Conservation (phyloP, 2,329 filamentous ascomycete species). For the Neocucurbitaria cava region DNA sequence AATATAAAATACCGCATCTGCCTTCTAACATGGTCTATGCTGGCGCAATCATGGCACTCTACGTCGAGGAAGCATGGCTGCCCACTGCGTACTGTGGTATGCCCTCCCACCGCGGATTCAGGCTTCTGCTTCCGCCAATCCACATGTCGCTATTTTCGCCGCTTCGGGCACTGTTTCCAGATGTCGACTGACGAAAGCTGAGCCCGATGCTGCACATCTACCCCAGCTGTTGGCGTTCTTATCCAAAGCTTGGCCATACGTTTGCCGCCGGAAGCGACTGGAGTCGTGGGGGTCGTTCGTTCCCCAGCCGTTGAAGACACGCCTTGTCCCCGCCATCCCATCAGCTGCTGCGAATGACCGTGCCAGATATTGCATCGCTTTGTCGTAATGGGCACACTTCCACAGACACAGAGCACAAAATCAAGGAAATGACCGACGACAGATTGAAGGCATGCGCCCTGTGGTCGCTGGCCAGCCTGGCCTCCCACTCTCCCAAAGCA, state of each 20-base stretch:
- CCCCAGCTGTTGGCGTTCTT: slow-evolving; percentile 7
- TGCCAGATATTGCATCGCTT: neutral
- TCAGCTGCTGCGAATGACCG: neutral
- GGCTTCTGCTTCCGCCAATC: slow-evolving; percentile 4
- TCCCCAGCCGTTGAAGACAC: neutral
- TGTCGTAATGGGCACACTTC: slow-evolving; percentile 12
- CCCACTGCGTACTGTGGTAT: too few species aligned
- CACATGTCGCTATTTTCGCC: slow-evolving; percentile 2
- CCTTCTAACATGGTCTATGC: slow-evolving; percentile 8
- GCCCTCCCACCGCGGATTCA: neutral
- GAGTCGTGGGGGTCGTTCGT: slow-evolving; percentile 16
- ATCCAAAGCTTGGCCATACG: slow-evolving; percentile 14
- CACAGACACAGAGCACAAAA: slow-evolving; percentile 2
- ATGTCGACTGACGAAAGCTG: slow-evolving; percentile 4
- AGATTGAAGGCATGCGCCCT: slow-evolving; percentile 1
- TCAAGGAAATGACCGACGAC: neutral
- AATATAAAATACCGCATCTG: slow-evolving; percentile 28
- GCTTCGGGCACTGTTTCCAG: neutral
- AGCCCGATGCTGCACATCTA: slow-evolving; percentile 6
- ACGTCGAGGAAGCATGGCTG: slow-evolving; percentile 5
- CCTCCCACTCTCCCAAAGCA: neutral
- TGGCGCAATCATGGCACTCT: slow-evolving; percentile 15
- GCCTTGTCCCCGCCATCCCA: neutral
- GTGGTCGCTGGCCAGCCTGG: neutral
- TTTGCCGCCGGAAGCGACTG: slow-evolving; percentile 23